phyloP scores from a whole-genome alignment of 2,329 filamentous ascomycete species.

The Mollisia scopiformis region DNA sequence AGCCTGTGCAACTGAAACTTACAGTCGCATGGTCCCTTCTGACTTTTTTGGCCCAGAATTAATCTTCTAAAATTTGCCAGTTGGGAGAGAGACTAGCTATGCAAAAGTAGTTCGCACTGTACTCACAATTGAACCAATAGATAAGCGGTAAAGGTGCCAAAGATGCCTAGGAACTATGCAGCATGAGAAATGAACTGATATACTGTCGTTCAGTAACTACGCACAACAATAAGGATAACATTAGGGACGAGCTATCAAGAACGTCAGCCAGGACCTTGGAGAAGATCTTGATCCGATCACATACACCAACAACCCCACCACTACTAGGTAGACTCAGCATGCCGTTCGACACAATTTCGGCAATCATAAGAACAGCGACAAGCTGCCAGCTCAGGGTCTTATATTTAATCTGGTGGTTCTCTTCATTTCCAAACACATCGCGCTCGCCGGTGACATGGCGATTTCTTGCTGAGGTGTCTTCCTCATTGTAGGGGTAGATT shows the following conservation, averaged over 20 bases:
- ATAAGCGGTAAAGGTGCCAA: constrained; percentile 19
- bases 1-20: constrained; percentile 12
- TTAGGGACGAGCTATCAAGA: constrained; percentile 17
- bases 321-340: constrained; percentile 56
- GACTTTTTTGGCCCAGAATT: too few relatives aligned
- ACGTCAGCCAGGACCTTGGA: background rate
- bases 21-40: background rate
- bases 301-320: constrained; percentile 52
- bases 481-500: background rate
- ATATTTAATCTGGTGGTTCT: constrained; percentile 50
- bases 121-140: constrained; percentile 20
- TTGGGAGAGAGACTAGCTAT: too few relatives aligned
- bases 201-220: background rate
- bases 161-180: constrained; percentile 17
- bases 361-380: constrained; percentile 56
- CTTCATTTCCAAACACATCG: constrained; percentile 47
- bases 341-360: constrained; percentile 57
- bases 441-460: background rate
- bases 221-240: constrained; percentile 21
- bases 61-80: too few relatives aligned
- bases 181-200: background rate
- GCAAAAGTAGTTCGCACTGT: constrained; percentile 4
- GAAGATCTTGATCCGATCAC: constrained; percentile 42
- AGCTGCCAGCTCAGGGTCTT: constrained; percentile 56
- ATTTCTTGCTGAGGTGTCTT: background rate